These are phyloP conservation scores for Sungouiella thailandica DNA, from an alignment of 805 yeast genomes.

Conservation along the genomic window DNA sequence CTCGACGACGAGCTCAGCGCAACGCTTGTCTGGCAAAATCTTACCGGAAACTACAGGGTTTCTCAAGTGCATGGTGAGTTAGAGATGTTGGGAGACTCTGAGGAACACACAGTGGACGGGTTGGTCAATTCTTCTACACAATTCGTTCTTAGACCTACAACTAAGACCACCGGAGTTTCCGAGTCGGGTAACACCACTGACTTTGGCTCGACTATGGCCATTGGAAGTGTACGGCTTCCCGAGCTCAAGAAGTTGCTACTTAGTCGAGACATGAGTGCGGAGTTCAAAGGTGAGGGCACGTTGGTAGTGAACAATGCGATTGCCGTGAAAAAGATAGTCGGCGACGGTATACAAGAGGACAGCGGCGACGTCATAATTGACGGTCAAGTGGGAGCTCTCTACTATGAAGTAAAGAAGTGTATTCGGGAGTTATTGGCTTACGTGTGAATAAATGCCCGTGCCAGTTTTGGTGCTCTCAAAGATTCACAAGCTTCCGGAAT, in stretches of 20 bases:
- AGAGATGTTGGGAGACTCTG: conserved; percentile 18
- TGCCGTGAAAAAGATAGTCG: conserved; percentile 63
- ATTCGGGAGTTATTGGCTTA: conserved; percentile 74
- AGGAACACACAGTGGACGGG: conserved; percentile 4
- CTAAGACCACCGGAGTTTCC: background rate
- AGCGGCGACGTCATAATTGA: conserved; percentile 85
- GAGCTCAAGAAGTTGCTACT: conserved; percentile 66
- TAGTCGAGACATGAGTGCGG: conserved; percentile 63
- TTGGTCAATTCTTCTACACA: conserved; percentile 5
- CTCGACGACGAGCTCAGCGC: conserved; percentile 60
- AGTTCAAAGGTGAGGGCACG: conserved; percentile 90
- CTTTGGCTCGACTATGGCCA: conserved; percentile 42
- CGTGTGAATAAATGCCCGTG: conserved; percentile 48
- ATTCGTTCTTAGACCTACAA: conserved; percentile 6
- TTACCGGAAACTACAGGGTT: conserved; percentile 74
- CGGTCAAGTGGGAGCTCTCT: conserved; percentile 70
- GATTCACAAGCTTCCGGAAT: too few species aligned
- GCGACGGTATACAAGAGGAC: too few species aligned
- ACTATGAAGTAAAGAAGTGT: conserved; percentile 69
- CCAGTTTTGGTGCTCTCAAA: too few species aligned
- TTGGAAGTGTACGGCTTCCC: conserved; percentile 84
- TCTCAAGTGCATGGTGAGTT: conserved; percentile 78
- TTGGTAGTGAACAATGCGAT: conserved; percentile 77
- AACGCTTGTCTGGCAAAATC: conserved; percentile 75
- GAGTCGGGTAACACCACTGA: background rate